Percentiles rank a stretch among this genome's conserved stretches.
These are phyloP conservation scores for Phytopythium delawarense DNA, from an alignment of 352 stramenopile species.

Conservation along the genomic window DNA sequence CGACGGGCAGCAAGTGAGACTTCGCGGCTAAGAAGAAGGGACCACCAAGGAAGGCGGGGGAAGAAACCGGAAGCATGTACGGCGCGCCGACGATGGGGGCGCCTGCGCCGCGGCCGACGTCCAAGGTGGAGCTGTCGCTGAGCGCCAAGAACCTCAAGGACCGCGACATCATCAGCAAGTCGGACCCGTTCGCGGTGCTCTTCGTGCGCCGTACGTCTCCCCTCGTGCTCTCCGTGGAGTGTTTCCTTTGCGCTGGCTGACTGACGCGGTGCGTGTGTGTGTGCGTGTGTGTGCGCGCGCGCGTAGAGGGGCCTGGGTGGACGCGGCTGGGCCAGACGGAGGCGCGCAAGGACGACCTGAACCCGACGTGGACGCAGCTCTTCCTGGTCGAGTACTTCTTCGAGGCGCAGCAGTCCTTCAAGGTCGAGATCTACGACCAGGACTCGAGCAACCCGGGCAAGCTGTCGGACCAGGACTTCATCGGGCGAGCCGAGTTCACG, in stretches of 20 bases:
- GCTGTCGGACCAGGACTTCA: slow-evolving; percentile 68
- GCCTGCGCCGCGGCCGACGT: slow-evolving; percentile 27
- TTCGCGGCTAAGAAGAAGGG: neutral
- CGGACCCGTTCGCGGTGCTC: slow-evolving; percentile 80
- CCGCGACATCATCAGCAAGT: slow-evolving; percentile 85
- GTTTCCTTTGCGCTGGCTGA: neutral
- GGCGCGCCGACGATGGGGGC: slow-evolving; percentile 9
- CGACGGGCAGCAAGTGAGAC: neutral
- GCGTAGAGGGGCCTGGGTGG: slow-evolving; percentile 51
- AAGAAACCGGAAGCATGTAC: slow-evolving; percentile 14
- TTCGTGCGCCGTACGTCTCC: slow-evolving; percentile 31
- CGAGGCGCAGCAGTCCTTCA: slow-evolving; percentile 77
- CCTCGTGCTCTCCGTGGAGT: neutral
- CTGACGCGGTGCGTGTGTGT: neutral
- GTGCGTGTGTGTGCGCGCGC: neutral
- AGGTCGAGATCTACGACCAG: slow-evolving; percentile 86
- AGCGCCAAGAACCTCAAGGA: slow-evolving; percentile 78
- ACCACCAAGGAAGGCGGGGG: neutral
- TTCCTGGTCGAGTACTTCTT: slow-evolving; percentile 87
- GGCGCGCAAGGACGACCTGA: slow-evolving; percentile 63
- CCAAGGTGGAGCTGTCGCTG: slow-evolving; percentile 78
- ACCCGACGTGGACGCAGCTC: slow-evolving; percentile 74
- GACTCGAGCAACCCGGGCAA: slow-evolving; percentile 59
- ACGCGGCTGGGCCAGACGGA: slow-evolving; percentile 74
- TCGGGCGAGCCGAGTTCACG: slow-evolving; percentile 71